Evolutionary conservation across 257 asterid species (phyloP).

Genomic region (Salvia splendens): DNA sequence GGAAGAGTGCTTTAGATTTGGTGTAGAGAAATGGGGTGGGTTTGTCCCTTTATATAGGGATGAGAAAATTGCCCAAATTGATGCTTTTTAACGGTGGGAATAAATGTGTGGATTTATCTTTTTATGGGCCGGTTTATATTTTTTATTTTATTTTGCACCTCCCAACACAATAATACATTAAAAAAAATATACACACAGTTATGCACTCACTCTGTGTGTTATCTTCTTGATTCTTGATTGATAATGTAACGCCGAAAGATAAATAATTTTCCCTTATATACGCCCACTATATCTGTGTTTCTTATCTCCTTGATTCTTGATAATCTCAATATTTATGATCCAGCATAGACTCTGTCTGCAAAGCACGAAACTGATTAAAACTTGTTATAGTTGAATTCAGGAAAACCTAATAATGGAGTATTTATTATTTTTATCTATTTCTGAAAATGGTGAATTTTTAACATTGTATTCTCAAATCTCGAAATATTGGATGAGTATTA

Average conservation of each 20-base stretch:
- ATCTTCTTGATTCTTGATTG: constrained; percentile 27
- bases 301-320: too few species aligned
- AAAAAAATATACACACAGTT: background rate
- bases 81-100: constrained; percentile 33
- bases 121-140: constrained; percentile 36
- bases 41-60: constrained; percentile 37
- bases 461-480: too few species aligned
- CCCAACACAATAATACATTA: background rate
- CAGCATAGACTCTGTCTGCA: too few species aligned
- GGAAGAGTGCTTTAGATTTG: constrained; percentile 31
- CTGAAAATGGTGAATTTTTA: background rate
- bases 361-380: too few species aligned
- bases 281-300: background rate
- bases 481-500: too few species aligned
- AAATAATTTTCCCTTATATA: background rate
- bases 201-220: background rate
- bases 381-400: too few species aligned
- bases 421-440: background rate
- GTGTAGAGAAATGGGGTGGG: constrained; percentile 30
- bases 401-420: too few species aligned
- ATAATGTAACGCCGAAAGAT: constrained; percentile 1
- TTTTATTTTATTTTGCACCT: constrained; percentile 16
- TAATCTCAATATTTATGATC: too few species aligned
- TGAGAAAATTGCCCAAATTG: background rate
- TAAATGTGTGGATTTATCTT: constrained; percentile 38